phyloP scores from a whole-genome alignment of 345 rosid genomes.

The Lenwebbia sp. region DNA sequence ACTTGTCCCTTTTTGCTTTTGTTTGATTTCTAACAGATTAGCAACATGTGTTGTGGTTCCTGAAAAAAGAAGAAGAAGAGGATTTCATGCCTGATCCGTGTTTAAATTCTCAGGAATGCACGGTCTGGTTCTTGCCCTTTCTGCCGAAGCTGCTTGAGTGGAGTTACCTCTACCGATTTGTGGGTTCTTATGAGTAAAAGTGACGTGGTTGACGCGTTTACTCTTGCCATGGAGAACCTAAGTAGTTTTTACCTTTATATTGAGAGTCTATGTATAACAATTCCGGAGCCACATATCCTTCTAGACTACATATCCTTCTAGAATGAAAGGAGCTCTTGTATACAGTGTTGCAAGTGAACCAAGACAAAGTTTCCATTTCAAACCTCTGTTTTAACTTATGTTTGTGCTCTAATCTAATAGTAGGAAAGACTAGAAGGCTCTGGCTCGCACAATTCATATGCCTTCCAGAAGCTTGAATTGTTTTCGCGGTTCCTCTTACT shows the following conservation, averaged over 20 bases:
- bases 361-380: not conserved
- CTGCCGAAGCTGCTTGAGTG: constrained; percentile 50
- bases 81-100: not conserved
- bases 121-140: constrained; percentile 68
- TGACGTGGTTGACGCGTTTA: constrained; percentile 27
- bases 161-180: constrained; percentile 40
- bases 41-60: not conserved
- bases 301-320: constrained; percentile 53
- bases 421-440: not conserved
- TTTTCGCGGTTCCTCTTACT: too few relatives aligned
- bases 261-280: constrained; percentile 30
- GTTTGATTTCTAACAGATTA: not conserved
- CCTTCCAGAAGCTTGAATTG: too few relatives aligned
- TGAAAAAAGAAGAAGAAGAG: not conserved
- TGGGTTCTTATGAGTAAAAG: constrained; percentile 38
- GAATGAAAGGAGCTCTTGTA: not conserved
- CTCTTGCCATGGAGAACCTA: constrained; percentile 46
- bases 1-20: not conserved
- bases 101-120: constrained; percentile 30
- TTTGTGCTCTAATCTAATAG: not conserved
- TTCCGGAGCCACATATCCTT: constrained; percentile 31
- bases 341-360: constrained; percentile 2
- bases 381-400: not conserved
- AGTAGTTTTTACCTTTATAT: constrained; percentile 40
- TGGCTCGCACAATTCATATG: not conserved